Percentiles rank a stretch among this genome's conserved stretches.
Conservation (phyloP, 1,139 yeast genomes). For the Meyerozyma smithsonii region DNA sequence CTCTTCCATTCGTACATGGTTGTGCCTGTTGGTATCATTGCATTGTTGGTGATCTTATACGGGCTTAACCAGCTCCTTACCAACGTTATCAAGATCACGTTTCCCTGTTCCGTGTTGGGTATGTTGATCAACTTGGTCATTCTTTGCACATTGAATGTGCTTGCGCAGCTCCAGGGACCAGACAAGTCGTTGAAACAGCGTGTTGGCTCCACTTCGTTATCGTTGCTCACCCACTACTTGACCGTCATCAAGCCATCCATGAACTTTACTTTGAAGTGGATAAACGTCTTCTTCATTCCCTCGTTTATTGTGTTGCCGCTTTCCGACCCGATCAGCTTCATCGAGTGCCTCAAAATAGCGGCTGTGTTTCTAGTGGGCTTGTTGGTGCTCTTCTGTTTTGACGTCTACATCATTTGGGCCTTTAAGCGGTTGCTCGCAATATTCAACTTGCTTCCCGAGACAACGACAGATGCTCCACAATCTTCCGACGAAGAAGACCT, state of each 20-base stretch:
- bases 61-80: slow-evolving; percentile 56
- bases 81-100: slow-evolving; percentile 45
- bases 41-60: slow-evolving; percentile 44
- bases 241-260: slow-evolving; percentile 55
- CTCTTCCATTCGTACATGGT: slow-evolving; percentile 25
- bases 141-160: slow-evolving; percentile 32
- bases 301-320: slow-evolving; percentile 70
- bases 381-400: slow-evolving; percentile 43
- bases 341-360: slow-evolving; percentile 69
- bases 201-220: slow-evolving; percentile 26
- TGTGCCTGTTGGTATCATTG: slow-evolving; percentile 33
- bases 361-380: slow-evolving; percentile 70
- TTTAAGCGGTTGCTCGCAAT: slow-evolving; percentile 21
- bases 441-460: slow-evolving; percentile 14
- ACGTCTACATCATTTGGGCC: slow-evolving; percentile 34
- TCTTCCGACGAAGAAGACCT: slow-evolving; percentile 5
- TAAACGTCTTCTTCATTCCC: slow-evolving; percentile 73
- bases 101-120: slow-evolving; percentile 75
- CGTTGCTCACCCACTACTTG: slow-evolving; percentile 39
- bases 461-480: slow-evolving; percentile 10
- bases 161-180: slow-evolving; percentile 12
- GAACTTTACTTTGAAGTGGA: slow-evolving; percentile 72
- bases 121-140: slow-evolving; percentile 59
- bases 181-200: slow-evolving; percentile 6
- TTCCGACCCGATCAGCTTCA: slow-evolving; percentile 56